These are phyloP conservation scores for Phytophthora colocasiae DNA, from an alignment of 352 stramenopile genomes.

Conservation along the genomic window DNA sequence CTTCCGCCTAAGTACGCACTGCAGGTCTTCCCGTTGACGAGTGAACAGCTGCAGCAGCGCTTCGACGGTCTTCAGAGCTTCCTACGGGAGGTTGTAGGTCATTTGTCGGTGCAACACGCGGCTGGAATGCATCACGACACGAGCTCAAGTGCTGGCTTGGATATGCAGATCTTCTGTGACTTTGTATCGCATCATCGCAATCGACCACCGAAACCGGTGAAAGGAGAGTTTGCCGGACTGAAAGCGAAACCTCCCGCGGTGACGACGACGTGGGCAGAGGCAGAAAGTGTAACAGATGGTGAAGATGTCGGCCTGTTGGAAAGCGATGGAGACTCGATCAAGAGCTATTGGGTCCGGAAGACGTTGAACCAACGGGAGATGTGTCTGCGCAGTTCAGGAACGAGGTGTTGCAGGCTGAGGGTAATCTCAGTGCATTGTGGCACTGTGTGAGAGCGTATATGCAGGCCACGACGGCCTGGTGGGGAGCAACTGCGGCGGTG, in stretches of 20 bases:
- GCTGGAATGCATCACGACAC: conserved; percentile 71
- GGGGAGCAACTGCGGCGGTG: conserved; percentile 53
- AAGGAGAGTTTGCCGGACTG: conserved; percentile 60
- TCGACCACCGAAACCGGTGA: conserved; percentile 56
- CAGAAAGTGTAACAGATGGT: conserved; percentile 67
- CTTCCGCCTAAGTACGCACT: conserved; percentile 85
- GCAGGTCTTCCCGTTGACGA: conserved; percentile 76
- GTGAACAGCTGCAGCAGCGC: conserved; percentile 66
- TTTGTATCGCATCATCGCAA: conserved; percentile 78
- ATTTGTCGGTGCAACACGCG: conserved; percentile 54
- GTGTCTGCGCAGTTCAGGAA: conserved; percentile 69
- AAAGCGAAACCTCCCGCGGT: conserved; percentile 48
- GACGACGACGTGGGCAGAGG: conserved; percentile 53
- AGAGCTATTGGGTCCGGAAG: conserved; percentile 11
- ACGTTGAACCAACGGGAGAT: conserved; percentile 8
- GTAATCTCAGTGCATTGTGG: conserved; percentile 76
- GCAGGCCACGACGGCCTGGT: conserved; percentile 75
- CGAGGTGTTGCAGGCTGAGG: conserved; percentile 76
- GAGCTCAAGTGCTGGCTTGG: conserved; percentile 59
- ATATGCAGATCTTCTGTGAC: conserved; percentile 88
- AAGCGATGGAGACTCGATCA: conserved; percentile 35
- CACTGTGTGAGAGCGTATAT: conserved; percentile 73
- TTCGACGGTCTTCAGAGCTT: conserved; percentile 74
- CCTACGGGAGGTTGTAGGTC: conserved; percentile 54
- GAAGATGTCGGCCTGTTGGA: conserved; percentile 58